Conservation (phyloP, 345 rosid genomes). For the Lepidium didymum region DNA sequence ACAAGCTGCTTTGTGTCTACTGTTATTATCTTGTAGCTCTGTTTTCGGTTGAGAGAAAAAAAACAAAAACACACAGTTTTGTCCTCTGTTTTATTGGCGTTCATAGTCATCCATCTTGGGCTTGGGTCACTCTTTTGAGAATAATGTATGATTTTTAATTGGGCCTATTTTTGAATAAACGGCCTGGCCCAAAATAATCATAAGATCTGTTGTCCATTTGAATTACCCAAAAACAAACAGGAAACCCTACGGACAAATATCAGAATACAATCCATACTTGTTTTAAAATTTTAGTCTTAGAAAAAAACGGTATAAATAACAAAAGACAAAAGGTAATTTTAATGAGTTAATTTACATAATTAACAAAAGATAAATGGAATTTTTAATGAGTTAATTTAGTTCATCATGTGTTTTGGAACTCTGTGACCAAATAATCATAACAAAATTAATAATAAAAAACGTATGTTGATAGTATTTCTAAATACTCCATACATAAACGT, state of each 20-base stretch:
- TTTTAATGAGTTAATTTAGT: background rate
- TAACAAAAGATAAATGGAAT: too few species aligned
- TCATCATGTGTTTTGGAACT: background rate
- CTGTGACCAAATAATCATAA: background rate
- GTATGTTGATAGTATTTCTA: too few species aligned
- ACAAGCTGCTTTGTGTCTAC: slow-evolving; percentile 69
- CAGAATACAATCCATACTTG: too few species aligned
- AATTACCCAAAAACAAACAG: too few species aligned
- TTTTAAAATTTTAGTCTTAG: too few species aligned
- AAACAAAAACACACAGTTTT: slow-evolving; percentile 4
- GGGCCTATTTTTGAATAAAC: background rate
- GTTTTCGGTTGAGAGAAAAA: slow-evolving; percentile 34
- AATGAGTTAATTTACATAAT: too few species aligned
- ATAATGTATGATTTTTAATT: background rate
- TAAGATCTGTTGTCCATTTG: too few species aligned
- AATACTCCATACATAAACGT: too few species aligned
- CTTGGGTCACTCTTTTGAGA: slow-evolving; percentile 1
- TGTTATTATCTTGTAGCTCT: slow-evolving; percentile 65
- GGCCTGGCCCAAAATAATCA: background rate
- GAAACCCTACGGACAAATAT: too few species aligned
- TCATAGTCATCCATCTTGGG: background rate
- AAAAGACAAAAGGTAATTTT: too few species aligned
- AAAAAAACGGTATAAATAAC: too few species aligned
- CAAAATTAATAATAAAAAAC: too few species aligned
- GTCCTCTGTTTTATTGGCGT: background rate